Base-by-base conservation (phyloP, 768 basidiomycete species). In the Podaxis sp. region DNA sequence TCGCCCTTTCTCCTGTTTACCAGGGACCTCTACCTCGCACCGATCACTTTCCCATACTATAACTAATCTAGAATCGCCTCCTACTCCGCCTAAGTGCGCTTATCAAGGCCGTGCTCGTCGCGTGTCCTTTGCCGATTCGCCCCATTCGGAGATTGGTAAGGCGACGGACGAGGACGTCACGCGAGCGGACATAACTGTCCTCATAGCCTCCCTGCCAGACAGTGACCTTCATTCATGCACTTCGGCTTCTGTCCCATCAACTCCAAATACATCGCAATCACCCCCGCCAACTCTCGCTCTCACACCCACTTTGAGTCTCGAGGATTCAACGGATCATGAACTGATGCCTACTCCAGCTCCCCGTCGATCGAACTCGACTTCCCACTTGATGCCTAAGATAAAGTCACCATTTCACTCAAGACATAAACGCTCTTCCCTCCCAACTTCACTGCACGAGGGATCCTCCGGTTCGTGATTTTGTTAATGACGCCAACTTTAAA, bases 81-180 rank as follows among this genome's bases (percentile, higher is more conserved):
- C 70, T 51, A 59, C 64, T 35, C 64, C 66, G 25, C 59, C 55
- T 23, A 53, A 61, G 14, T 63, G 64, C 40, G 68, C 65, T 46
- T 40, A 38, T 4, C 57, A 55, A 10, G 48, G 60, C 32, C 65
- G 52, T 35, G 54, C 63, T 3, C 66, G 68, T 42, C 74, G 66
- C 48, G 73, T 75, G 5, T 76, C 68, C 65, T 76, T 76, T 57
- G 67, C 68, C 35, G 73, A 74, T 59, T 63, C 65, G 25, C 35
- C 59, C 21, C 28, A 47, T 25, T 37, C 28, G 37, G 52, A 54
- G 21, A 36, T 21, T 21, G 52, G 21, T 23, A 38, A 18, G n/a
- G 18, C 52, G 5, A 14, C 18, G 18, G 10, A 21, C 35, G 35
- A 36, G 32, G 13, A 38, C n/a, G 37, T 54, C 18, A 23, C 52